Percentiles rank a stretch among this genome's conserved stretches.
These are phyloP conservation scores for Takashimella tepidaria DNA, from an alignment of 1,284 basidiomycete species.

Conservation along the genomic window DNA sequence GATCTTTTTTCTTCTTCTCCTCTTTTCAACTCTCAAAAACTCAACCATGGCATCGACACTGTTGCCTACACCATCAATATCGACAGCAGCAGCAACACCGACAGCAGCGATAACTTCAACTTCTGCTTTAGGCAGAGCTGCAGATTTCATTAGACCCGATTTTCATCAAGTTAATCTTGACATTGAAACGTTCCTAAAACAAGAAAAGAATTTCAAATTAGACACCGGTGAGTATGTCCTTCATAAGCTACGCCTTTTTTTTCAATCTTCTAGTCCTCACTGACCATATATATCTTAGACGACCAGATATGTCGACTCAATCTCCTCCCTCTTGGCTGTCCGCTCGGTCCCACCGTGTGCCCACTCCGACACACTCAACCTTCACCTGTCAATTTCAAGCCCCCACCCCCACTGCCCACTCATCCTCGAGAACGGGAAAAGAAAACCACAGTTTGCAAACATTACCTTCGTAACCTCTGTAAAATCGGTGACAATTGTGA, in stretches of 20 bases:
- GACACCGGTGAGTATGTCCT: constrained; percentile 67
- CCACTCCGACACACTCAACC: constrained; percentile 85
- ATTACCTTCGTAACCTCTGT: constrained; percentile 96
- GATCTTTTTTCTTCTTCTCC: too few species aligned
- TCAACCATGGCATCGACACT: too few species aligned
- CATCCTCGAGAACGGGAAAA: constrained; percentile 75
- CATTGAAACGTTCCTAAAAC: constrained; percentile 78
- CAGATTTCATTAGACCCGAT: constrained; percentile 75
- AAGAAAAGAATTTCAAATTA: constrained; percentile 77
- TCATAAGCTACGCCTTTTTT: neutral
- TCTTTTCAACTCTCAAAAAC: too few species aligned
- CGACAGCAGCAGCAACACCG: neutral
- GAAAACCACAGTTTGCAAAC: constrained; percentile 94
- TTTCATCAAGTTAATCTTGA: constrained; percentile 89
- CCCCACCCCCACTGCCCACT: constrained; percentile 68
- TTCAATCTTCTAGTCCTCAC: constrained; percentile 5
- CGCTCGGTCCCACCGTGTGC: constrained; percentile 78
- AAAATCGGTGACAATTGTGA: constrained; percentile 99
- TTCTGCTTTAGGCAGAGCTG: constrained; percentile 27
- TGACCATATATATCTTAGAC: constrained; percentile 55
- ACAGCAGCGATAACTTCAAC: neutral
- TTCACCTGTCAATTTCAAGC: constrained; percentile 78
- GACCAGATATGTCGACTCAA: constrained; percentile 84
- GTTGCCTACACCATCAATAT: too few species aligned
- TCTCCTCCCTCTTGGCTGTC: constrained; percentile 74